These are phyloP conservation scores for Cladophialophora immunda DNA, from an alignment of 2,329 filamentous ascomycete genomes.

Conservation along the genomic window DNA sequence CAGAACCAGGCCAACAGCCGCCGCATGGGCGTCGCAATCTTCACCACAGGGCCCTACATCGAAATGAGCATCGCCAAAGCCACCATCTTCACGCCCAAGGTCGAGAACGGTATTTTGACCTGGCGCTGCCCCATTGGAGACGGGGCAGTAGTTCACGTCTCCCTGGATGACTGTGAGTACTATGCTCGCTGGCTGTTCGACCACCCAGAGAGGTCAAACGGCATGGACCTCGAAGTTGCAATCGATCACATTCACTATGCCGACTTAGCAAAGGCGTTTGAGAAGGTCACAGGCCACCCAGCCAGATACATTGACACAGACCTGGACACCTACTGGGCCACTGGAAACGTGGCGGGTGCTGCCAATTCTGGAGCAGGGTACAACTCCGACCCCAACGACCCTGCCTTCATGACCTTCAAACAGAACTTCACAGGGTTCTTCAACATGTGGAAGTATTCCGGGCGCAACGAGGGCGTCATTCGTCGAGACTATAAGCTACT, in stretches of 20 bases:
- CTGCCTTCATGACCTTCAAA: constrained; percentile 50
- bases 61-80: constrained; percentile 40
- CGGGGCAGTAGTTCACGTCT: constrained; percentile 51
- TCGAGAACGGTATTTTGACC: constrained; percentile 54
- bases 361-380: constrained; percentile 49
- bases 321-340: constrained; percentile 48
- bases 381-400: constrained; percentile 48
- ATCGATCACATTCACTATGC: constrained; percentile 53
- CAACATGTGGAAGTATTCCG: constrained; percentile 56
- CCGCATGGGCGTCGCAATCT: constrained; percentile 38
- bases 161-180: constrained; percentile 58
- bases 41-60: constrained; percentile 43
- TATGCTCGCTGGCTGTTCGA: constrained; percentile 62
- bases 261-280: constrained; percentile 55
- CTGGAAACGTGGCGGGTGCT: constrained; percentile 31
- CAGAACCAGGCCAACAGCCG: constrained; percentile 49
- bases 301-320: constrained; percentile 51
- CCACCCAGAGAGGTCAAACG: constrained; percentile 53
- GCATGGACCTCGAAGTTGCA: constrained; percentile 57
- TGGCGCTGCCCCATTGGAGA: constrained; percentile 54
- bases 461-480: constrained; percentile 53
- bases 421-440: constrained; percentile 64
- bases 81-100: constrained; percentile 52
- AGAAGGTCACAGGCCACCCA: constrained; percentile 53
- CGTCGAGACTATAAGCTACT: constrained; percentile 59